Evolutionary conservation across 2,329 filamentous ascomycete genomes (phyloP), one percentile per base, ranked within the genome.

Genomic region (Ophiosphaerella narmari): DNA sequence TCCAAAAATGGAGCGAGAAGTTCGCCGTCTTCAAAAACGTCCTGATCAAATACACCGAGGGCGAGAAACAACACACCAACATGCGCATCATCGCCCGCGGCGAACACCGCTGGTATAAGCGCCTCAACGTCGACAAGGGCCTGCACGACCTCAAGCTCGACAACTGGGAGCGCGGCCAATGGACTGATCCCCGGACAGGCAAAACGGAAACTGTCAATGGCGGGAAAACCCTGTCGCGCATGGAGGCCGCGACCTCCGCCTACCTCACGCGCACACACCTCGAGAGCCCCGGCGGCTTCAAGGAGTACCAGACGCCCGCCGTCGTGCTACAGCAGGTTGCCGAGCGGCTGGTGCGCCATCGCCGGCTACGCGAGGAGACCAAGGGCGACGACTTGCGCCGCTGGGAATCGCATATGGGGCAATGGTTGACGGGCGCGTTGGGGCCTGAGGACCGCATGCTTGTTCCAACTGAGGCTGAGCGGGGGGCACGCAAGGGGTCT

Each of bases 11-110:
- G 61, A 71, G 77, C 8, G 77, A 80, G 48, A 80, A 79, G 60
- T 72, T 77, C 29, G 77, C 77, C 5, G 77, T 80, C 1, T 73
- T 80, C 54, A 77, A 77, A 39, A 79, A 80, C 42, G 60, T 80
- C 18, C 60, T 80, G 43, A 78, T 80, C 68, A 80, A 80, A 50
- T 80, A 80, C 61, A 80, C 78, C 5, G 77, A 80, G 57, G 77
- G 78, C 32, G 78, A 80, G 54, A 72, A 75, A 37, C 70, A 75
- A 47, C 78, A 80, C 54, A 70, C 76, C 34, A 73, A 72, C 45
- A 79, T 79, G 76, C 67, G 75, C 8, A 69, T 73, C 21, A 74
- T 77, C 23, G 77, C 77, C 1, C 71, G 70, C 33, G 78, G 78
- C 36, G 76, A 80, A 56, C 68, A 79, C 49, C 75, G 75, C 1